A percentile compares a stretch with the other conserved stretches of the same genome.
phyloP scores from a whole-genome alignment of 2,329 filamentous ascomycete genomes.

The Sarocladiaceae sp. region DNA sequence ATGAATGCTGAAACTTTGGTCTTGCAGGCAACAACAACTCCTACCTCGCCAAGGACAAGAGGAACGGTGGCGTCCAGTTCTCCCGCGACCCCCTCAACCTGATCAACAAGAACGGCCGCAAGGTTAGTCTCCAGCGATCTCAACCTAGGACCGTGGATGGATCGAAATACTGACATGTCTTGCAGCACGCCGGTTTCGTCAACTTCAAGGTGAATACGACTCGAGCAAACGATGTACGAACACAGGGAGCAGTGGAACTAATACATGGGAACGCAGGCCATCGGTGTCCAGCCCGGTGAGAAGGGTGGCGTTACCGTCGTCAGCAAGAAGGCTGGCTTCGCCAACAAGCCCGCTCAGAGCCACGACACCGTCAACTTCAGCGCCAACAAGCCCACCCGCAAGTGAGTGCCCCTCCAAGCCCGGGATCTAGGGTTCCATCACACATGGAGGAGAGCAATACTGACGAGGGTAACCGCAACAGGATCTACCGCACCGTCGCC shows the following conservation, averaged over 20 bases:
- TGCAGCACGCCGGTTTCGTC: slow-evolving; percentile 81
- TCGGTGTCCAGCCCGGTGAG: slow-evolving; percentile 69
- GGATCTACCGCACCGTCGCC: slow-evolving; percentile 86
- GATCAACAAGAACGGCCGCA: slow-evolving; percentile 83
- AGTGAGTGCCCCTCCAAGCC: too few species aligned
- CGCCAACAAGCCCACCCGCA: slow-evolving; percentile 68
- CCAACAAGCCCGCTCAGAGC: slow-evolving; percentile 66
- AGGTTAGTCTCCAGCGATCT: slow-evolving; percentile 48
- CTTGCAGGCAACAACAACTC: slow-evolving; percentile 76
- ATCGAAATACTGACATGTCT: slow-evolving; percentile 26
- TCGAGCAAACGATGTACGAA: slow-evolving; percentile 11
- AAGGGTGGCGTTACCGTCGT: slow-evolving; percentile 75
- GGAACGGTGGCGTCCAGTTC: slow-evolving; percentile 76
- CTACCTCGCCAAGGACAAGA: slow-evolving; percentile 85
- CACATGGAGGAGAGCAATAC: slow-evolving; percentile 4
- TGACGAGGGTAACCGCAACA: slow-evolving; percentile 31
- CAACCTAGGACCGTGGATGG: too few species aligned
- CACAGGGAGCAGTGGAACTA: slow-evolving; percentile 20
- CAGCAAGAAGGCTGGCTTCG: slow-evolving; percentile 73
- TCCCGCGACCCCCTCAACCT: slow-evolving; percentile 93
- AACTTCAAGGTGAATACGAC: slow-evolving; percentile 71
- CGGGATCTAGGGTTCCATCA: slow-evolving; percentile 11
- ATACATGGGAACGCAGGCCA: slow-evolving; percentile 53
- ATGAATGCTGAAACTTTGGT: not conserved
- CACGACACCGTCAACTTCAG: slow-evolving; percentile 62